Percentiles rank a stretch among this genome's conserved stretches.
phyloP scores from a whole-genome alignment of 352 stramenopile genomes.

The Pythium periplocum region DNA sequence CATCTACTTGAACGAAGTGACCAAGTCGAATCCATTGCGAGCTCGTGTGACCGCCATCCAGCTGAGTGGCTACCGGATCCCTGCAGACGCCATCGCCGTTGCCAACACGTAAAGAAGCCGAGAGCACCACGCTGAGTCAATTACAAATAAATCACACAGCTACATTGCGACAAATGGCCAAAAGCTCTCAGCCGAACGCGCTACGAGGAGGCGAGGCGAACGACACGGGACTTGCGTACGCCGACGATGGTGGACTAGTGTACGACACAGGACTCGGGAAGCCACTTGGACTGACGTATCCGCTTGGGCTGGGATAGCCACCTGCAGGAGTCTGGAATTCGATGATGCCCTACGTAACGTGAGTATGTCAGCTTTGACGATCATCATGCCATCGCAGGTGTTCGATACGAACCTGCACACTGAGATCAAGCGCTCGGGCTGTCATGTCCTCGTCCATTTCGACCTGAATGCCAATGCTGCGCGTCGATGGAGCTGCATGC shows the following conservation, averaged over 20 bases:
- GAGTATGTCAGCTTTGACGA: not conserved
- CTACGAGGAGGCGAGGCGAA: constrained; percentile 12
- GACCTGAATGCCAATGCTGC: constrained; percentile 65
- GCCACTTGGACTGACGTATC: constrained; percentile 8
- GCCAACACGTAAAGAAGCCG: constrained; percentile 43
- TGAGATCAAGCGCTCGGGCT: constrained; percentile 64
- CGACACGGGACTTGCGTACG: constrained; percentile 17
- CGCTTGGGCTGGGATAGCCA: too few species aligned
- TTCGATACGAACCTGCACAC: constrained; percentile 40
- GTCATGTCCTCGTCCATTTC: constrained; percentile 85
- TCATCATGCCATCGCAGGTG: not conserved
- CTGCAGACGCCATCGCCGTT: constrained; percentile 34
- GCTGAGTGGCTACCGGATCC: constrained; percentile 59
- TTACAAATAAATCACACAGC: too few species aligned
- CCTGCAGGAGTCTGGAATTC: constrained; percentile 41
- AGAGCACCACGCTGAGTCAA: too few species aligned
- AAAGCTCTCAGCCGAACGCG: constrained; percentile 5
- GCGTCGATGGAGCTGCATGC: constrained; percentile 40
- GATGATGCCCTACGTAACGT: constrained; percentile 44
- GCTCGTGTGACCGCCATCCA: constrained; percentile 66
- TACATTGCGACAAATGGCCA: not conserved
- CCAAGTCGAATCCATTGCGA: constrained; percentile 75
- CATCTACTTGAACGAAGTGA: constrained; percentile 75
- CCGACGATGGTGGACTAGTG: constrained; percentile 31
- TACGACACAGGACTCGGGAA: constrained; percentile 12